phyloP scores from a whole-genome alignment of 2,329 filamentous ascomycete genomes.

The Fusarium goolgardi region DNA sequence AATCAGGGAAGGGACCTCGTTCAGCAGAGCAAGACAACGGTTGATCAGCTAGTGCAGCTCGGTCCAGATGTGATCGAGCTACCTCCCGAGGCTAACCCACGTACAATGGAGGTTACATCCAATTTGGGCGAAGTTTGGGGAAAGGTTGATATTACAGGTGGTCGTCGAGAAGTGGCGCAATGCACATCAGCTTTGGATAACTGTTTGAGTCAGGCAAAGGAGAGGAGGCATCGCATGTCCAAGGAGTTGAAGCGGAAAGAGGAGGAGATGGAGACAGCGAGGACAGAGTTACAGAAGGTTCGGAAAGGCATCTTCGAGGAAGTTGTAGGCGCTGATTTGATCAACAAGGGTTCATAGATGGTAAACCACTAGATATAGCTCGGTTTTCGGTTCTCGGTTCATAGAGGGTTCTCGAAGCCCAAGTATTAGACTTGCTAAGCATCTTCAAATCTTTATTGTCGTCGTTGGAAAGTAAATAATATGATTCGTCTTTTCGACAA shows the following conservation, averaged over 20 bases:
- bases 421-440: slow-evolving; percentile 4
- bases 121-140: slow-evolving; percentile 62
- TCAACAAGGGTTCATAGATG: slow-evolving; percentile 16
- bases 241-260: slow-evolving; percentile 49
- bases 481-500: slow-evolving; percentile 28
- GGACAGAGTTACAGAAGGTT: slow-evolving; percentile 57
- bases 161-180: slow-evolving; percentile 52
- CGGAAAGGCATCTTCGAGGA: slow-evolving; percentile 54
- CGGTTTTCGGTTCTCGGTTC: background rate
- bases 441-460: slow-evolving; percentile 4
- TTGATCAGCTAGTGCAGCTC: slow-evolving; percentile 30
- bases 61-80: slow-evolving; percentile 24
- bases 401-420: background rate
- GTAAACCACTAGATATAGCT: background rate
- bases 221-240: slow-evolving; percentile 47
- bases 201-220: slow-evolving; percentile 50
- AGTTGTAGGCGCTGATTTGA: slow-evolving; percentile 25
- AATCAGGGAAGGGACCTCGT: slow-evolving; percentile 27
- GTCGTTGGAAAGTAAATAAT: background rate
- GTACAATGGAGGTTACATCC: slow-evolving; percentile 50
- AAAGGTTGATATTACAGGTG: slow-evolving; percentile 63
- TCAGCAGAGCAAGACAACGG: slow-evolving; percentile 19
- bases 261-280: slow-evolving; percentile 49
- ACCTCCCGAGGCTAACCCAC: slow-evolving; percentile 57
- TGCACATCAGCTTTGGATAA: slow-evolving; percentile 50